Evolutionary conservation across 2,329 filamentous ascomycete species (phyloP).

Genomic region (Neodidymelliopsis sp.): DNA sequence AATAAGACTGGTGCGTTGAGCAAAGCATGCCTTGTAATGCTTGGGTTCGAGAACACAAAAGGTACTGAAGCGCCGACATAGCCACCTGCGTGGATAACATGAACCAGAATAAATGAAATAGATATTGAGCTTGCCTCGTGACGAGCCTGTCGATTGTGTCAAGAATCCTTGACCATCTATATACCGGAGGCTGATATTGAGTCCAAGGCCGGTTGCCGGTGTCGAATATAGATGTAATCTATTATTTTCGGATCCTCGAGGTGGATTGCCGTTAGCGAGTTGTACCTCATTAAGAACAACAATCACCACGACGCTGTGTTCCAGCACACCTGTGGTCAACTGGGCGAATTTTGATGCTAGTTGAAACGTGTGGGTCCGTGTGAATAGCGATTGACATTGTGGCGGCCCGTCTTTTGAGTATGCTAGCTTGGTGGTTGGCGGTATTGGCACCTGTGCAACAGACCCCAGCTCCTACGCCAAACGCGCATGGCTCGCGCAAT

Average conservation of each 20-base stretch:
- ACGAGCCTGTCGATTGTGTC: slow-evolving; percentile 4
- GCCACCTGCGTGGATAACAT: not conserved
- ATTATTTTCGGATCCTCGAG: slow-evolving; percentile 23
- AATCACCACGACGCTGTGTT: not conserved
- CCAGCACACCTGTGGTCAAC: slow-evolving; percentile 1
- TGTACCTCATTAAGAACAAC: slow-evolving; percentile 6
- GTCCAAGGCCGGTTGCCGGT: not conserved
- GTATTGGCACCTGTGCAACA: not conserved
- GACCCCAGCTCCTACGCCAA: not conserved
- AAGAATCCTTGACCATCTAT: slow-evolving; percentile 10
- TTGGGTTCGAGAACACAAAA: slow-evolving; percentile 6
- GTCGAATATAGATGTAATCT: slow-evolving; percentile 26
- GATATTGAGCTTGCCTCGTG: slow-evolving; percentile 20
- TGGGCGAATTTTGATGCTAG: slow-evolving; percentile 1
- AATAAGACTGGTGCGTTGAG: slow-evolving; percentile 11
- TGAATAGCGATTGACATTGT: not conserved
- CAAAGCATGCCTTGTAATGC: slow-evolving; percentile 10
- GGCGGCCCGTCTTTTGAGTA: not conserved
- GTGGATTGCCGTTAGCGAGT: slow-evolving; percentile 30
- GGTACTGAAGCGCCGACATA: slow-evolving; percentile 1
- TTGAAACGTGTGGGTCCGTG: not conserved
- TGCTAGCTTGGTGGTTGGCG: not conserved
- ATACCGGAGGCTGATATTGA: slow-evolving; percentile 10
- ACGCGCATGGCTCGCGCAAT: not conserved
- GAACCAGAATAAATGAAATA: slow-evolving; percentile 22